These are phyloP conservation scores for Phlebopus sp. DNA, from an alignment of 1,284 basidiomycete genomes.

Conservation along the genomic window DNA sequence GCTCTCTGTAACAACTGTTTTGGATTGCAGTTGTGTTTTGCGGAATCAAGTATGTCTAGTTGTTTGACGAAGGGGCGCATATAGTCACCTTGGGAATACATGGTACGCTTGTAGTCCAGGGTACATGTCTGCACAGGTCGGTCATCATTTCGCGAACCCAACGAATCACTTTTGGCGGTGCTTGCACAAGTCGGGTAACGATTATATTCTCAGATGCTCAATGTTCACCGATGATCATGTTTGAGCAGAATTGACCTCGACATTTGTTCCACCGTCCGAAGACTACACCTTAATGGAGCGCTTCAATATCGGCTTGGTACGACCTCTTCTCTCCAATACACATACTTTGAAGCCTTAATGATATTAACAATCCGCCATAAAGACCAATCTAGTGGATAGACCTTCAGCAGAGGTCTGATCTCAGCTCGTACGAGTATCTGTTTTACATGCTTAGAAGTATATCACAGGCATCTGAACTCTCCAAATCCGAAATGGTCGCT, in stretches of 20 bases:
- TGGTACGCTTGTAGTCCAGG: conserved; percentile 34
- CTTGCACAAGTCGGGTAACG: conserved; percentile 41
- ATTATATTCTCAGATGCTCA: background rate
- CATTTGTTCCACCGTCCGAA: conserved; percentile 33
- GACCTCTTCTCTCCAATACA: background rate
- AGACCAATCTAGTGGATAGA: conserved; percentile 51
- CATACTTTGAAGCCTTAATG: background rate
- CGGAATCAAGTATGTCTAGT: conserved; percentile 27
- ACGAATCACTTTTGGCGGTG: conserved; percentile 50
- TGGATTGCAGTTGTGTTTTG: conserved; percentile 27
- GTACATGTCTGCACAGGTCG: conserved; percentile 40
- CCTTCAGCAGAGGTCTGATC: conserved; percentile 41
- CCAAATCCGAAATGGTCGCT: conserved; percentile 41
- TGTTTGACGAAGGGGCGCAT: background rate
- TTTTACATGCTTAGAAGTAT: background rate
- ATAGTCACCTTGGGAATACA: background rate
- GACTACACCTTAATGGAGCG: conserved; percentile 35
- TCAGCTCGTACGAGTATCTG: background rate
- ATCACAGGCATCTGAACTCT: conserved; percentile 43
- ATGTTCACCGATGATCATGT: background rate
- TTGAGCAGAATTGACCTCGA: conserved; percentile 40
- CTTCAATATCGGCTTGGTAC: conserved; percentile 45
- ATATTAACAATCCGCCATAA: background rate
- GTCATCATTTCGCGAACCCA: conserved; percentile 54
- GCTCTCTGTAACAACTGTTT: too few relatives aligned